Evolutionary conservation across 2,329 filamentous ascomycete genomes (phyloP), one percentile per base, ranked within the genome.

Genomic region (Rhinocladiella mackenziei): DNA sequence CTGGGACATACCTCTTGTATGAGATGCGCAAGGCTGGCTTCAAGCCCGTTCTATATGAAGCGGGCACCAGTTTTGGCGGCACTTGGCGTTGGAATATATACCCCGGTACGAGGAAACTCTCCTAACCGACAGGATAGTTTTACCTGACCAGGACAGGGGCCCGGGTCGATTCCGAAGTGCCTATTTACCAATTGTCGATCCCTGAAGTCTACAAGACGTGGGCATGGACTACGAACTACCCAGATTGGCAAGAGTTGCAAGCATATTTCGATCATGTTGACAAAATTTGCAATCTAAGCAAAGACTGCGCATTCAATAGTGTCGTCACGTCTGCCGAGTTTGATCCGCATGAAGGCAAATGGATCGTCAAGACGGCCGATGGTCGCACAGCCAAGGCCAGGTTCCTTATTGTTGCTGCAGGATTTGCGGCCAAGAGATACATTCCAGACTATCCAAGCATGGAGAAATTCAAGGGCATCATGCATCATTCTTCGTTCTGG

Each of bases 401-500:
- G 11, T 76, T 66, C 49, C 60, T 77, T 2, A 54, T 77, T 18
- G 59, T 68, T 4, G 68, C 67, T 7, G 69, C 68, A 1, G 75
- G 76, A 0, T 71, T 72, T 25, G 72, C 79, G 1, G 75, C 79
- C 1, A 79, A 77, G 56, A 66, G 77, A n/a, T 74, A 83, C 51
- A 73, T 78, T 28, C 80, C 80, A 0, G 52, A 55, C 43, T 81
- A 75, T 71, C 70, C 72, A 8, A 78, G 79, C 9, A 70, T 81
- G 49, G 70, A 63, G 6, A 78, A 14, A 19, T 84, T 81, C 68
- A 70, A 77, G 43, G 81, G 81, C 14, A 60, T 70, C 11, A 70
- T 81, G 9, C 71, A 78, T 54, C 78, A 82, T 58, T 75, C 76
- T 0, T 78, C 76, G 1, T 76, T 76, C 59, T 81, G 79, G 79